These are phyloP conservation scores for Trypanosoma scelopori DNA, from an alignment of 208 protist genomes.

Conservation along the genomic window DNA sequence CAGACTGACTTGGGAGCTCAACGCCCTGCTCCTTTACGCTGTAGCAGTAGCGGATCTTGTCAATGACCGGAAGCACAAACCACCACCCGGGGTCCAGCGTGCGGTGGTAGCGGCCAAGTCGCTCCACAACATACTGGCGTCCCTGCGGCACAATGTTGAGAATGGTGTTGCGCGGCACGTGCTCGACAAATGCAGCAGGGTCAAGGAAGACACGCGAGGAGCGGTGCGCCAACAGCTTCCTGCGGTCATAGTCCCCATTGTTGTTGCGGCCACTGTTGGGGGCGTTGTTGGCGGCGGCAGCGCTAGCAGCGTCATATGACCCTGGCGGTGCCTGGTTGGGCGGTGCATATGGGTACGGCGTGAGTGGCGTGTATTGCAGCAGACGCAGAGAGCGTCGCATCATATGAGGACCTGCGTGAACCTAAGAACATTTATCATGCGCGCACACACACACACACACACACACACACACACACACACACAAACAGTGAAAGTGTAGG, in stretches of 20 bases:
- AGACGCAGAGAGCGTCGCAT: constrained; percentile 15
- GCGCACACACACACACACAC: background rate
- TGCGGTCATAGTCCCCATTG: background rate
- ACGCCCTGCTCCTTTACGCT: constrained; percentile 93
- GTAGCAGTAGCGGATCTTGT: constrained; percentile 95
- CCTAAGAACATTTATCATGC: background rate
- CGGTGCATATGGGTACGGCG: constrained; percentile 15
- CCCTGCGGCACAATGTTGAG: constrained; percentile 95
- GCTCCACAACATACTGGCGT: constrained; percentile 93
- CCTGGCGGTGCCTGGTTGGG: background rate
- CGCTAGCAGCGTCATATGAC: constrained; percentile 2
- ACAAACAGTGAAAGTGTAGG: background rate
- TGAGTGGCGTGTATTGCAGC: constrained; percentile 12
- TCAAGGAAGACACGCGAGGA: constrained; percentile 38
- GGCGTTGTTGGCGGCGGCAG: background rate
- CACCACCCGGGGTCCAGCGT: constrained; percentile 91
- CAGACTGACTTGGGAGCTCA: constrained; percentile 90
- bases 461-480: background rate
- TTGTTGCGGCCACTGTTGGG: background rate
- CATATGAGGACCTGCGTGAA: background rate
- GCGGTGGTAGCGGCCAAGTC: constrained; percentile 91
- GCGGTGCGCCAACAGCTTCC: constrained; percentile 7
- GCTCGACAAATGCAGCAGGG: constrained; percentile 63
- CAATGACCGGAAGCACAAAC: constrained; percentile 92
- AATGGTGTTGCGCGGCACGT: constrained; percentile 68